Evolutionary conservation across 225 moss, liverwort and hornwort genomes (phyloP).

Genomic region (Anthoceros angustus): DNA sequence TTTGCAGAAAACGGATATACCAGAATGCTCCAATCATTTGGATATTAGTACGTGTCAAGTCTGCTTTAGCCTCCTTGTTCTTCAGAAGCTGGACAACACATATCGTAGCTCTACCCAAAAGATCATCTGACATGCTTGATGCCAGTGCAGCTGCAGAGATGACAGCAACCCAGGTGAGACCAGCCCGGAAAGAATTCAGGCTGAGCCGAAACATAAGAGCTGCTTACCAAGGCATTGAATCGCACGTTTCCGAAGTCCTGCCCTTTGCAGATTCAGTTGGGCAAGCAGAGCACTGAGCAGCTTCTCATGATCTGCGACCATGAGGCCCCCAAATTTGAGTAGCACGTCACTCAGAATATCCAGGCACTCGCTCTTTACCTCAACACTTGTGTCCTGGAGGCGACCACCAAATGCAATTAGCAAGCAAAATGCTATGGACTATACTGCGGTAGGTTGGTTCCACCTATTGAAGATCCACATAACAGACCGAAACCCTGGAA

Average conservation of each 20-base stretch:
- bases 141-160: slow-evolving; percentile 75
- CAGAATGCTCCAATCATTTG: slow-evolving; percentile 99
- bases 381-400: slow-evolving; percentile 82
- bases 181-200: slow-evolving; percentile 6
- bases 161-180: slow-evolving; percentile 12
- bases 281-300: slow-evolving; percentile 72
- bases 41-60: slow-evolving; percentile 96
- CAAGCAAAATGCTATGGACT: not conserved
- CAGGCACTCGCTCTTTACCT: slow-evolving; percentile 98
- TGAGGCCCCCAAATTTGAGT: slow-evolving; percentile 85
- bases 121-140: slow-evolving; percentile 98
- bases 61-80: slow-evolving; percentile 95
- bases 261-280: slow-evolving; percentile 95
- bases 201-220: not conserved
- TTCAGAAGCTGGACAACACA: slow-evolving; percentile 87
- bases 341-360: slow-evolving; percentile 97
- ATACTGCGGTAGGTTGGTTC: not conserved
- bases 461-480: not conserved
- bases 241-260: slow-evolving; percentile 93
- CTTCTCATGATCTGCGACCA: slow-evolving; percentile 88
- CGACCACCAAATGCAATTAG: slow-evolving; percentile 7
- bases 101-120: slow-evolving; percentile 80
- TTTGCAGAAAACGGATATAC: slow-evolving; percentile 15
- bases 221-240: slow-evolving; percentile 94
- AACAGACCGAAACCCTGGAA: not conserved